Percentiles rank a stretch among this genome's conserved stretches.
phyloP scores from a whole-genome alignment of 2,329 filamentous ascomycete genomes.

The Harringtonia lauricola region DNA sequence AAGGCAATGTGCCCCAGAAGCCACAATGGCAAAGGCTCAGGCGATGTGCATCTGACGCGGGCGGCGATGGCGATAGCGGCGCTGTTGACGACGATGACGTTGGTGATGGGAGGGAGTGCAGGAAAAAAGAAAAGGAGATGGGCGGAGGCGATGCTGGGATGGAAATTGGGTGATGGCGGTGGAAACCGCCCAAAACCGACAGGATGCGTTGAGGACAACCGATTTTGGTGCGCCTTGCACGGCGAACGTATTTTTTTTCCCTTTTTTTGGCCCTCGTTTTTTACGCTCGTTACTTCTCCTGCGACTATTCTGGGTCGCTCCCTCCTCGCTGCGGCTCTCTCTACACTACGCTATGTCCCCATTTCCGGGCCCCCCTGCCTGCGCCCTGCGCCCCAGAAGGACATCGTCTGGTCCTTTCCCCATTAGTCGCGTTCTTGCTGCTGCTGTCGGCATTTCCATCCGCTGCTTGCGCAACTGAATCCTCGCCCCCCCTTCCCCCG shows the following conservation, averaged over 20 bases:
- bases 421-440: too few relatives aligned
- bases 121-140: not conserved
- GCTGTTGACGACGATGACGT: constrained; percentile 2
- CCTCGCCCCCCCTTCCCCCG: too few relatives aligned
- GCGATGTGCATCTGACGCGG: too few relatives aligned
- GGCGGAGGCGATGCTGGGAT: constrained; percentile 4
- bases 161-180: constrained; percentile 8
- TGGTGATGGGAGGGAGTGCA: constrained; percentile 1
- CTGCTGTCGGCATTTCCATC: too few relatives aligned
- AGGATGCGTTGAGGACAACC: constrained; percentile 3
- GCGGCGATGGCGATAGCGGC: not conserved
- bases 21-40: too few relatives aligned
- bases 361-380: too few relatives aligned
- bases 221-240: constrained; percentile 10
- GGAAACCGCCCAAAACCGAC: constrained; percentile 4
- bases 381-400: too few relatives aligned
- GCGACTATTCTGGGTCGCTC: not conserved
- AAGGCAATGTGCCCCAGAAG: too few relatives aligned
- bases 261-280: constrained; percentile 5
- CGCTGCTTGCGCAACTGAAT: too few relatives aligned
- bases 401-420: too few relatives aligned
- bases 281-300: not conserved
- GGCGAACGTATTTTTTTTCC: constrained; percentile 8
- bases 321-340: too few relatives aligned
- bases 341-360: too few relatives aligned